phyloP scores from a whole-genome alignment of 2,329 filamentous ascomycete species.

The Mollisia scopiformis region DNA sequence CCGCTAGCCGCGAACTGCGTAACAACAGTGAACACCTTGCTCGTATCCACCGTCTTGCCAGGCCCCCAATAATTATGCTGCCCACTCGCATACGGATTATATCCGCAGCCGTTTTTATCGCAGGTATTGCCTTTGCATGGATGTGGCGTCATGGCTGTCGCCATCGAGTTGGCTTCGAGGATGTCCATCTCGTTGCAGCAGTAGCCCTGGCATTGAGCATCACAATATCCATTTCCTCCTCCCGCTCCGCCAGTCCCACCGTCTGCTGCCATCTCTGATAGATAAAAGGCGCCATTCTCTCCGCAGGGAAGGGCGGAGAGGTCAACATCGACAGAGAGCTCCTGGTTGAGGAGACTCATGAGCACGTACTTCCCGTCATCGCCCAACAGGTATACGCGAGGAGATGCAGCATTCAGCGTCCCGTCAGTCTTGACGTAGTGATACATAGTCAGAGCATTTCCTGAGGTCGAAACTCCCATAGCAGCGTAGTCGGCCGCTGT shows the following conservation, averaged over 20 bases:
- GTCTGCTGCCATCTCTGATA: slow-evolving; percentile 64
- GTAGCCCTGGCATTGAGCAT: slow-evolving; percentile 55
- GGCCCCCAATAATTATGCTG: slow-evolving; percentile 31
- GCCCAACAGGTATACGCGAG: slow-evolving; percentile 30
- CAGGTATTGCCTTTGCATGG: slow-evolving; percentile 54
- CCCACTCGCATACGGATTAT: slow-evolving; percentile 45
- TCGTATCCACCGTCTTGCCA: slow-evolving; percentile 43
- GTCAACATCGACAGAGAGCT: slow-evolving; percentile 74
- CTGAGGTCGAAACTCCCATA: slow-evolving; percentile 43
- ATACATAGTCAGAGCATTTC: slow-evolving; percentile 42
- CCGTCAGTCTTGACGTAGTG: slow-evolving; percentile 49
- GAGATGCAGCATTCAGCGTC: slow-evolving; percentile 38
- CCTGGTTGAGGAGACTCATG: slow-evolving; percentile 65
- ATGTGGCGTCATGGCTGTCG: slow-evolving; percentile 61
- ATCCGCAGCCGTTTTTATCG: slow-evolving; percentile 48
- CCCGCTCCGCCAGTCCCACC: slow-evolving; percentile 60
- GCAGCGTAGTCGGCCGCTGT: slow-evolving; percentile 50
- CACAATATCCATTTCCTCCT: slow-evolving; percentile 65
- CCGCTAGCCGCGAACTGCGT: slow-evolving; percentile 54
- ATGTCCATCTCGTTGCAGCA: slow-evolving; percentile 71
- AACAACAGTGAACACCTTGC: slow-evolving; percentile 49
- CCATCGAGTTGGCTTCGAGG: slow-evolving; percentile 63
- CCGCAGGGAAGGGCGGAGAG: slow-evolving; percentile 69
- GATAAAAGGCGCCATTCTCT: slow-evolving; percentile 71
- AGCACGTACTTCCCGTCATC: slow-evolving; percentile 58